A percentile compares a stretch with the other conserved stretches of the same genome.
Conservation (phyloP, 257 asterid species). For the Asclepias syriaca region DNA sequence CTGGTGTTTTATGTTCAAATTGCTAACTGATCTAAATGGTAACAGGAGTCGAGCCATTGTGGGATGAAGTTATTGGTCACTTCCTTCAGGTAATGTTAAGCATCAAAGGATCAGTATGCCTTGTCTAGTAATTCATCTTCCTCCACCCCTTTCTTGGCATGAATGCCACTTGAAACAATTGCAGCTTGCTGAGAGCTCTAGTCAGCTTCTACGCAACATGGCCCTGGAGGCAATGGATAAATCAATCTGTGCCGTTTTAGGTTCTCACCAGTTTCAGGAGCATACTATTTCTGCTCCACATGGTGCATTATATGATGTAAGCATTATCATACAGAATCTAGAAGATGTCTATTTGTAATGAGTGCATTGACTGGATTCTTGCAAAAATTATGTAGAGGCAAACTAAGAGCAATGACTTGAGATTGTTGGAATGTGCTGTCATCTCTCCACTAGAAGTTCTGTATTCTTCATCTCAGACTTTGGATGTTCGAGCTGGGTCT, state of each 20-base stretch:
- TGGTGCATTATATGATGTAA: conserved; percentile 49
- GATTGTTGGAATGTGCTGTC: conserved; percentile 80
- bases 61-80: conserved; percentile 87
- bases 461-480: conserved; percentile 62
- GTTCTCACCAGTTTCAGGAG: conserved; percentile 72
- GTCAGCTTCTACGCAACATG: conserved; percentile 56
- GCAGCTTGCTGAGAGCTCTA: conserved; percentile 90
- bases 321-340: conserved; percentile 24
- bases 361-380: conserved; percentile 8
- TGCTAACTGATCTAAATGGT: conserved; percentile 13
- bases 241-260: conserved; percentile 88
- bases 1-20: not conserved
- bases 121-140: not conserved
- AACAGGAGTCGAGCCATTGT: conserved; percentile 89
- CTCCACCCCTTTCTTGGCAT: not conserved
- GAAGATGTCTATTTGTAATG: conserved; percentile 11
- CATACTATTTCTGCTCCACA: conserved; percentile 31
- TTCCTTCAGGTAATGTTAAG: conserved; percentile 68
- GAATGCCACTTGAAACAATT: conserved; percentile 25
- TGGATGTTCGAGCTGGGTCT: conserved; percentile 81
- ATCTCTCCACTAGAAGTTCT: conserved; percentile 74
- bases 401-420: conserved; percentile 45
- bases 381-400: conserved; percentile 35
- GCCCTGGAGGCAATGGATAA: conserved; percentile 93
- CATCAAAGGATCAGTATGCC: not conserved